Conservation (phyloP, 805 yeast genomes). For the Lipomyces yamanashiensis region DNA sequence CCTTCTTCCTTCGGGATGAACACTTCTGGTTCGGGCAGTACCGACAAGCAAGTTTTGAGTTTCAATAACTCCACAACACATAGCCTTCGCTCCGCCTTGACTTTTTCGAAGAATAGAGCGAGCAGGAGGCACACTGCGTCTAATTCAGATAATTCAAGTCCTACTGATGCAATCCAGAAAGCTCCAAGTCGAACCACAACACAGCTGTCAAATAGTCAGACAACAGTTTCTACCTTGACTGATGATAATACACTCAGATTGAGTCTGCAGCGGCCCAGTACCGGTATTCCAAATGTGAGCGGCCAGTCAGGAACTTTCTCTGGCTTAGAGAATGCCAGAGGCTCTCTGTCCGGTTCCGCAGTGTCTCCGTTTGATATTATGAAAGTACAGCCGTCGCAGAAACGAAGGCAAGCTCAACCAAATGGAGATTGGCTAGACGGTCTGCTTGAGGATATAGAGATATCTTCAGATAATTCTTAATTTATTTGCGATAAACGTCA, state of each 20-base stretch:
- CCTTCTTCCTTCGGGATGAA: background rate
- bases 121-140: background rate
- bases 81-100: background rate
- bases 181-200: too few relatives aligned
- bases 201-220: too few relatives aligned
- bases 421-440: conserved; percentile 9
- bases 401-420: background rate
- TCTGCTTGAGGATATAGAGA: conserved; percentile 4
- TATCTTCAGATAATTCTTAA: background rate
- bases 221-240: too few relatives aligned
- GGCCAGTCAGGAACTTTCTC: background rate
- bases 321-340: background rate
- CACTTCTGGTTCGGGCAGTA: background rate
- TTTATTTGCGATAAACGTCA: too few relatives aligned
- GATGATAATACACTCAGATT: too few relatives aligned
- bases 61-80: background rate
- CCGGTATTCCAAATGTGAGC: too few relatives aligned
- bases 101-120: background rate
- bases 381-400: conserved; percentile 17
- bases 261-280: too few relatives aligned
- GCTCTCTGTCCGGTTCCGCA: background rate
- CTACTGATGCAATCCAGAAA: too few relatives aligned
- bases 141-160: background rate
- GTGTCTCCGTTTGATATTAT: conserved; percentile 27
- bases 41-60: background rate